Evolutionary conservation across 23 red algal genomes (phyloP).

Genomic region (Rhodosorus marinus): DNA sequence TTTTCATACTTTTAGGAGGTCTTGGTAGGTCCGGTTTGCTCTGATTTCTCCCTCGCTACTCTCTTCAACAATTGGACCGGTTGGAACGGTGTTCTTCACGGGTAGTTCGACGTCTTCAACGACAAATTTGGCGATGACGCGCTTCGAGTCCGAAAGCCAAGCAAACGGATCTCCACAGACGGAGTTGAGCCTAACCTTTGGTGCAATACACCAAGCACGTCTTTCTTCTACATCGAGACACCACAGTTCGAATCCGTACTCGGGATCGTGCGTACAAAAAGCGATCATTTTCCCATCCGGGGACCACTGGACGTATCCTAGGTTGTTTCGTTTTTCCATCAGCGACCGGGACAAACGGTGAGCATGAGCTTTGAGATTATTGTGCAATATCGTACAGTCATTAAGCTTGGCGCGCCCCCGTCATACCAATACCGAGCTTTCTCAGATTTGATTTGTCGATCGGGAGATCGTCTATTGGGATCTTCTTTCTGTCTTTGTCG

Average conservation of each 20-base stretch:
- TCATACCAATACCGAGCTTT: too few relatives aligned
- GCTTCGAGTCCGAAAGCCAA: constrained; percentile 46
- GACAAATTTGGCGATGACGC: constrained; percentile 61
- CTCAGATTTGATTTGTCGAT: too few relatives aligned
- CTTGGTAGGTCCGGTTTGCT: constrained; percentile 46
- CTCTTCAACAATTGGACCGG: constrained; percentile 57
- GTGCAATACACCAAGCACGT: constrained; percentile 11
- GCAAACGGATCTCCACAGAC: constrained; percentile 49
- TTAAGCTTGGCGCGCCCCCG: too few relatives aligned
- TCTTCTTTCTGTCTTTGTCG: constrained; percentile 4
- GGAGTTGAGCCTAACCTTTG: constrained; percentile 39
- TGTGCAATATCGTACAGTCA: too few relatives aligned
- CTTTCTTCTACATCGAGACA: constrained; percentile 19
- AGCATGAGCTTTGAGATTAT: too few relatives aligned
- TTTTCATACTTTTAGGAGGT: constrained; percentile 63
- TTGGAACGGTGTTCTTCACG: constrained; percentile 20
- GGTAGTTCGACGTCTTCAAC: constrained; percentile 20
- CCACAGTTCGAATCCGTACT: constrained; percentile 66
- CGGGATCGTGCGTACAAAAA: constrained; percentile 55
- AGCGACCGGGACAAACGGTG: too few relatives aligned
- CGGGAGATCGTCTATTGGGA: constrained; percentile 26
- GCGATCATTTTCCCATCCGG: constrained; percentile 56
- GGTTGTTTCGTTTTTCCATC: too few relatives aligned
- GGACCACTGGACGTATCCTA: constrained; percentile 81
- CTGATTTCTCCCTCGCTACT: constrained; percentile 13